These are phyloP conservation scores for Lodderomyces orthopsilosis DNA, from an alignment of 1,139 yeast species.

Conservation along the genomic window DNA sequence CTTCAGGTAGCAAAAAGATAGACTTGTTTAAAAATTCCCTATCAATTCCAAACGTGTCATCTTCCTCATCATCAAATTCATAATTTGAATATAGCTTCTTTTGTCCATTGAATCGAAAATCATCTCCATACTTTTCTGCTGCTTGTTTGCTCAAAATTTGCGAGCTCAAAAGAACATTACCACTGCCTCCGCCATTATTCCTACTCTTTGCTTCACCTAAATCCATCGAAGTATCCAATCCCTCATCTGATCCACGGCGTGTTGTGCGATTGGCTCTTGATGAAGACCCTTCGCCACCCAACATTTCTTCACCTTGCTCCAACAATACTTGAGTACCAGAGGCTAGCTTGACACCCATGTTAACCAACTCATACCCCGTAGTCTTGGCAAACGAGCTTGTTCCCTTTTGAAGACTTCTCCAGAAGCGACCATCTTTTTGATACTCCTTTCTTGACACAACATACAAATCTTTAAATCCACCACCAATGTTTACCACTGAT, in stretches of 20 bases:
- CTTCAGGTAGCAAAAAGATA: conserved; percentile 16
- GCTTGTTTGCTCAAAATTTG: conserved; percentile 13
- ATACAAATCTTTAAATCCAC: conserved; percentile 72
- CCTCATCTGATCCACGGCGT: conserved; percentile 5
- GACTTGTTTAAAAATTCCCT: conserved; percentile 15
- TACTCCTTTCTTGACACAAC: conserved; percentile 75
- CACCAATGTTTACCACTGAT: conserved; percentile 73
- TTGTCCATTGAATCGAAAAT: conserved; percentile 14
- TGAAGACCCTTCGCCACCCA: conserved; percentile 66
- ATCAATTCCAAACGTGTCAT: conserved; percentile 18
- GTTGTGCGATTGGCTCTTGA: conserved; percentile 26
- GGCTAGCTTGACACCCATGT: conserved; percentile 81
- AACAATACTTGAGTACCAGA: conserved; percentile 84
- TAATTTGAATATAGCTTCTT: conserved; percentile 27
- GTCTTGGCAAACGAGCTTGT: conserved; percentile 73
- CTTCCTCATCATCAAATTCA: conserved; percentile 21
- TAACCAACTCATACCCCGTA: conserved; percentile 77
- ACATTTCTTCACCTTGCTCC: conserved; percentile 73
- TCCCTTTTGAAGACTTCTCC: conserved; percentile 75
- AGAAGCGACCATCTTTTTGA: conserved; percentile 64
- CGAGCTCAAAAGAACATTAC: conserved; percentile 13
- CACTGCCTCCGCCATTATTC: background rate
- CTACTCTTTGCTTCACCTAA: background rate
- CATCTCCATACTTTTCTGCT: conserved; percentile 15
- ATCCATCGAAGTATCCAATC: conserved; percentile 8